phyloP scores from a whole-genome alignment of 1,284 basidiomycete species.

The Cerrena zonata region DNA sequence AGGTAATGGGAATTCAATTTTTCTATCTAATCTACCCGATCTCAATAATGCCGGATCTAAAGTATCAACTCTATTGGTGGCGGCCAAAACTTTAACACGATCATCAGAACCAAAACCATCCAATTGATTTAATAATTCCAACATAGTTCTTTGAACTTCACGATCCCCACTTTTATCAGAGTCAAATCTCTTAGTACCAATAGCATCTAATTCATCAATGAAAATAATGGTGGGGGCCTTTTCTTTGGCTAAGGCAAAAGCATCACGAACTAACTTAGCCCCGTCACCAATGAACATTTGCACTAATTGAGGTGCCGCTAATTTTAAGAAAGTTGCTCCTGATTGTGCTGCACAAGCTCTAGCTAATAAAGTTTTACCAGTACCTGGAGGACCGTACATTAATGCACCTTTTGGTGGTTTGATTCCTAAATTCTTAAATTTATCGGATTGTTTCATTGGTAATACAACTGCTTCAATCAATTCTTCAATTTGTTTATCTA shows the following conservation, averaged over 20 bases:
- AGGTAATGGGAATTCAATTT: slow-evolving; percentile 78
- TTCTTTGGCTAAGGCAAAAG: slow-evolving; percentile 74
- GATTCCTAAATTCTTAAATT: slow-evolving; percentile 77
- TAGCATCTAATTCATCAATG: slow-evolving; percentile 77
- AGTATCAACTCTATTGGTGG: slow-evolving; percentile 98
- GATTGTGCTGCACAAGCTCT: slow-evolving; percentile 77
- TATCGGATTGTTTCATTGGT: slow-evolving; percentile 77
- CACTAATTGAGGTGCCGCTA: slow-evolving; percentile 72
- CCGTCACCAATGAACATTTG: slow-evolving; percentile 85
- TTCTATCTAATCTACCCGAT: slow-evolving; percentile 71
- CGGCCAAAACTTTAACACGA: slow-evolving; percentile 93
- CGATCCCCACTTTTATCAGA: slow-evolving; percentile 74
- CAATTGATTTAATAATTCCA: slow-evolving; percentile 74
- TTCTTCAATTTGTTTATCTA: slow-evolving; percentile 81
- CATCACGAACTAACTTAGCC: slow-evolving; percentile 73
- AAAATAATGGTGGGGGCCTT: slow-evolving; percentile 77
- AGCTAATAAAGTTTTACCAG: slow-evolving; percentile 74
- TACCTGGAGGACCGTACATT: slow-evolving; percentile 81
- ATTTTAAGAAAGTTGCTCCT: slow-evolving; percentile 77
- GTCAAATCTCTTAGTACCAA: slow-evolving; percentile 79
- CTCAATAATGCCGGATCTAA: slow-evolving; percentile 77
- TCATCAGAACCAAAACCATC: slow-evolving; percentile 84
- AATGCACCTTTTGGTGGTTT: slow-evolving; percentile 73
- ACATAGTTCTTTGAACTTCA: slow-evolving; percentile 77
- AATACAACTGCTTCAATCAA: slow-evolving; percentile 75